Evolutionary conservation across 2,329 filamentous ascomycete genomes (phyloP).

Genomic region (Colletotrichum musae): DNA sequence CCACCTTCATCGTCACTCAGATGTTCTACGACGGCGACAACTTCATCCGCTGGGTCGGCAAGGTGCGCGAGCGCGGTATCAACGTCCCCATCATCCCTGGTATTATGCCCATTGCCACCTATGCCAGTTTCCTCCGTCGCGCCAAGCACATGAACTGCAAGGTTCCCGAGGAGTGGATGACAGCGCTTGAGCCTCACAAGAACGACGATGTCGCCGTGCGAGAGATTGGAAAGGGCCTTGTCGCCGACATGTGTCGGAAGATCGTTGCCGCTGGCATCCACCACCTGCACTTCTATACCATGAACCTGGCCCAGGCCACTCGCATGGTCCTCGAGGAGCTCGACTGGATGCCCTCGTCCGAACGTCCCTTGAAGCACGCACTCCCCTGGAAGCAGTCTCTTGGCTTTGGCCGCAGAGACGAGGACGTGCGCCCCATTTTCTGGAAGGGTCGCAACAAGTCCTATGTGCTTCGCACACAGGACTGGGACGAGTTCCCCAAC

Average conservation of each 20-base stretch:
- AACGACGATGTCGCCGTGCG: constrained; percentile 95
- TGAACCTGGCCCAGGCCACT: constrained; percentile 97
- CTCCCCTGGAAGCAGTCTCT: constrained; percentile 97
- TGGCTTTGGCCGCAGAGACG: constrained; percentile 86
- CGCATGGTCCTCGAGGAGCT: constrained; percentile 95
- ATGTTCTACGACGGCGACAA: constrained; percentile 99
- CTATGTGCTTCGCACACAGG: constrained; percentile 94
- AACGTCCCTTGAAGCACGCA: constrained; percentile 87
- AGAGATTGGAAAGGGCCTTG: constrained; percentile 87
- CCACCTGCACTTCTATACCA: constrained; percentile 98
- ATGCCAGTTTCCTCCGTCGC: constrained; percentile 90
- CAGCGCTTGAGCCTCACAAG: constrained; percentile 90
- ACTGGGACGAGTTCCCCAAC: constrained; percentile 99
- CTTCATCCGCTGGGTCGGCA: constrained; percentile 91
- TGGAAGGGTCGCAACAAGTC: constrained; percentile 98
- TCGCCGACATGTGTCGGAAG: constrained; percentile 91
- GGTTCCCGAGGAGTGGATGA: constrained; percentile 85
- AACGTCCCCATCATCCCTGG: constrained; percentile 86
- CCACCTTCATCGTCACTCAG: constrained; percentile 95
- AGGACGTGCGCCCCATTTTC: constrained; percentile 98
- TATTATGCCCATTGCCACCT: constrained; percentile 92
- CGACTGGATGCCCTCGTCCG: constrained; percentile 81
- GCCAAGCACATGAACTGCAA: constrained; percentile 92
- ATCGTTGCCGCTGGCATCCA: constrained; percentile 86
- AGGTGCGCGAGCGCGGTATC: constrained; percentile 88